These are phyloP conservation scores for Dipteronia sinensis DNA, from an alignment of 345 rosid species.

Conservation along the genomic window DNA sequence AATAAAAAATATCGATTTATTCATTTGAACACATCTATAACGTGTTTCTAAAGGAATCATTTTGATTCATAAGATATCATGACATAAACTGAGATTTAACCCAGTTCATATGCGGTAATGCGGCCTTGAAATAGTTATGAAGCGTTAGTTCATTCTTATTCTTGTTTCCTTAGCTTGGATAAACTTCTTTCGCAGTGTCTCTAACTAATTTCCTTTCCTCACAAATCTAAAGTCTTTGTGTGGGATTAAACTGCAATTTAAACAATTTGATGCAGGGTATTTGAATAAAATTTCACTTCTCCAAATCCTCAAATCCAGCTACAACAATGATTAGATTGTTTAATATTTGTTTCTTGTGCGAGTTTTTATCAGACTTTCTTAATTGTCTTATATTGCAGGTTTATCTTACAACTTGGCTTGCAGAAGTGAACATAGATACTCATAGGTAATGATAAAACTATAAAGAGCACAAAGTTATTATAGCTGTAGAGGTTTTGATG, in stretches of 20 bases:
- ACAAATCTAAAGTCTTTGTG: neutral
- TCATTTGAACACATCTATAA: neutral
- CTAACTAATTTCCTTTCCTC: neutral
- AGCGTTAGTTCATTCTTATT: neutral
- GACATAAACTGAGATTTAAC: neutral
- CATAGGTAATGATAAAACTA: conserved; percentile 49
- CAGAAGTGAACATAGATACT: conserved; percentile 66
- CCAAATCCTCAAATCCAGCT: neutral
- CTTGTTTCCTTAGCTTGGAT: neutral
- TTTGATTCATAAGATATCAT: neutral
- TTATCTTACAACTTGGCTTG: conserved; percentile 78
- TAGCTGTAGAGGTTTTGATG: neutral
- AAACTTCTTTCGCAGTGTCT: neutral
- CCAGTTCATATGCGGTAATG: neutral
- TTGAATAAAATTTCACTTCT: neutral
- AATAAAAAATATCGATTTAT: neutral
- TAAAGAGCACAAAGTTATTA: neutral
- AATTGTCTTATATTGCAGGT: conserved; percentile 42
- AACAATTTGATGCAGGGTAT: neutral
- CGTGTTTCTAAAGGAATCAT: neutral
- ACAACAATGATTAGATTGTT: neutral
- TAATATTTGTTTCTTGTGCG: neutral
- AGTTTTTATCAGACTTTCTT: neutral
- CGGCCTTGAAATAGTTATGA: neutral
- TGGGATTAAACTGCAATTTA: neutral